Percentiles rank a stretch among this genome's conserved stretches.
Evolutionary conservation across 495 filamentous ascomycete genomes (phyloP).

Genomic region (Penicillium angulare): DNA sequence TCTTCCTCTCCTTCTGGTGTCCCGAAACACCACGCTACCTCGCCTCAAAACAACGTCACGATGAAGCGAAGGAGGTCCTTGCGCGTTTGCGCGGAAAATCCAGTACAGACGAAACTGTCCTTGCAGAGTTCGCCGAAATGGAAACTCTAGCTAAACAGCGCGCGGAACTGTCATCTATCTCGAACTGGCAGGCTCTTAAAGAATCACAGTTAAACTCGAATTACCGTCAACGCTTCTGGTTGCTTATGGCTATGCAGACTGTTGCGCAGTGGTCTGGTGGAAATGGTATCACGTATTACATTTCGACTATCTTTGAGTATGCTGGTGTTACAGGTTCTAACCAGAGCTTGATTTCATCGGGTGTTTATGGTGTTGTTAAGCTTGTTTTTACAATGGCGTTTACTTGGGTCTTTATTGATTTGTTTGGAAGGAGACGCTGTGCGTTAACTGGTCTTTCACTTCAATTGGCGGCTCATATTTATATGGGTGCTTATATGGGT

Average conservation of each 20-base stretch:
- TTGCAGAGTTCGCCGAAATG: conserved; percentile 38
- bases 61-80: conserved; percentile 34
- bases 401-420: conserved; percentile 44
- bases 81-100: conserved; percentile 39
- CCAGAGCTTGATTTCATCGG: conserved; percentile 39
- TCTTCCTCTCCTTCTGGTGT: conserved; percentile 34
- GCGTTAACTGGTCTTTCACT: conserved; percentile 35
- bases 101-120: conserved; percentile 28
- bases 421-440: conserved; percentile 43
- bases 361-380: conserved; percentile 46
- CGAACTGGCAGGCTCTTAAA: conserved; percentile 41
- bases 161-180: conserved; percentile 27
- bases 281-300: conserved; percentile 49
- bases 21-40: conserved; percentile 46
- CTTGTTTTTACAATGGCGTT: conserved; percentile 49
- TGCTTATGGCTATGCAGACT: conserved; percentile 45
- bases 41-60: conserved; percentile 32
- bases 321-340: conserved; percentile 33
- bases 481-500: conserved; percentile 44
- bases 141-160: conserved; percentile 30
- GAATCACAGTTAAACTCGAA: conserved; percentile 40
- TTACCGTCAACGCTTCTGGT: conserved; percentile 48
- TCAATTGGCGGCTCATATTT: conserved; percentile 42
- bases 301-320: conserved; percentile 41
- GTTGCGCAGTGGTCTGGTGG: conserved; percentile 48